These are phyloP conservation scores for Rhodotorula babjevae DNA, from an alignment of 768 basidiomycete genomes.

Conservation along the genomic window DNA sequence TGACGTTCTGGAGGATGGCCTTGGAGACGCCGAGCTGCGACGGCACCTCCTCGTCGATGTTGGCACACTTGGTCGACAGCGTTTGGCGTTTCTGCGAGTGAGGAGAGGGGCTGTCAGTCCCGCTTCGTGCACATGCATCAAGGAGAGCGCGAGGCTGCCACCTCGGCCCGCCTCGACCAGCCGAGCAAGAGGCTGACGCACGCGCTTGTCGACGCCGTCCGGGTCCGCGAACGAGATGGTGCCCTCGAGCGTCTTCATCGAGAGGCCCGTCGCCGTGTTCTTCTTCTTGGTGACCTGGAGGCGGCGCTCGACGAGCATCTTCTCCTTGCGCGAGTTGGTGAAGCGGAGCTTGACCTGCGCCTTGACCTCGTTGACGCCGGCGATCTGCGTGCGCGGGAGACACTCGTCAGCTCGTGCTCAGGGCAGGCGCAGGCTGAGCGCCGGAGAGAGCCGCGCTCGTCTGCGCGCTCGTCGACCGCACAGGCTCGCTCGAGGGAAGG, in stretches of 20 bases:
- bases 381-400: conserved; percentile 56
- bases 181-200: conserved; percentile 47
- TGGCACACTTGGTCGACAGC: conserved; percentile 95
- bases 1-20: conserved; percentile 97
- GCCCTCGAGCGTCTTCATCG: conserved; percentile 97
- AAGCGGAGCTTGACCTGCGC: conserved; percentile 96
- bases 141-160: no score
- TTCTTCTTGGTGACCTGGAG: conserved; percentile 91
- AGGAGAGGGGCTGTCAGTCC: no score
- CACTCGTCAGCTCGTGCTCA: background rate
- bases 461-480: no score
- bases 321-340: conserved; percentile 75
- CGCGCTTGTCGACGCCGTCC: conserved; percentile 68
- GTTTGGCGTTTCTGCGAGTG: conserved; percentile 60
- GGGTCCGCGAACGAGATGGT: conserved; percentile 70
- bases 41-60: conserved; percentile 92
- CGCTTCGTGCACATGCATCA: no score
- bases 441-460: no score
- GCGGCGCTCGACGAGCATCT: conserved; percentile 86
- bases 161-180: background rate
- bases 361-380: conserved; percentile 97
- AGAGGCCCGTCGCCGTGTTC: conserved; percentile 57
- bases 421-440: background rate
- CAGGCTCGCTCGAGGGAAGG: no score
- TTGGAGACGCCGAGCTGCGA: conserved; percentile 90